Conservation (phyloP, 108 stramenopile species). For the Stephanodiscus minutulus region DNA sequence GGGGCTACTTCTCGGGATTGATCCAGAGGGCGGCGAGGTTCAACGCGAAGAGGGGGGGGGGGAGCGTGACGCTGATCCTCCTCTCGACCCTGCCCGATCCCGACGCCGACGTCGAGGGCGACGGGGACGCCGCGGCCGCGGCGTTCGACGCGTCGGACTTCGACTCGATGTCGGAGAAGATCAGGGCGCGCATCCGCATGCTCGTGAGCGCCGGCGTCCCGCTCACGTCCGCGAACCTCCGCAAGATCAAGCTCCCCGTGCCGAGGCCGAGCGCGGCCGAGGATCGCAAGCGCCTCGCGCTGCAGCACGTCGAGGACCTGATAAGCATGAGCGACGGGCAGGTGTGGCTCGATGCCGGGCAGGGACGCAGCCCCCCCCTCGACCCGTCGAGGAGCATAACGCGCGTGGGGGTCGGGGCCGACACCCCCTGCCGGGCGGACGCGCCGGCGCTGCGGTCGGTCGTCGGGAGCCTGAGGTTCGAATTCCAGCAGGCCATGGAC, state of each 20-base stretch:
- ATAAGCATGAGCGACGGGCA: slow-evolving; percentile 94
- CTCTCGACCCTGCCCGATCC: slow-evolving; percentile 60
- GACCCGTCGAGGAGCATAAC: slow-evolving; percentile 86
- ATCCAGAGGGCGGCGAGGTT: slow-evolving; percentile 87
- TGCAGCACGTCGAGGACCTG: slow-evolving; percentile 87
- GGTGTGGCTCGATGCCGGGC: slow-evolving; percentile 70
- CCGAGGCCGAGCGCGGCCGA: slow-evolving; percentile 63
- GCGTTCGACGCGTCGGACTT: slow-evolving; percentile 75
- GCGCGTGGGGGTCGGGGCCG: slow-evolving; percentile 86
- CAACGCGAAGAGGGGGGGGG: slow-evolving; percentile 74
- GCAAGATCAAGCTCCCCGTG: slow-evolving; percentile 83
- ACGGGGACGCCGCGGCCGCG: slow-evolving; percentile 3
- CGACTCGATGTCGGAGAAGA: slow-evolving; percentile 60
- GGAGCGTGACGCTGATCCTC: slow-evolving; percentile 78
- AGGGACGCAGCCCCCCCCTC: slow-evolving; percentile 72
- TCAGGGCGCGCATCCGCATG: slow-evolving; percentile 64
- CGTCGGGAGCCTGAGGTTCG: slow-evolving; percentile 78
- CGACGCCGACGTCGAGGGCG: slow-evolving; percentile 32
- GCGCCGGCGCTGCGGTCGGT: slow-evolving; percentile 82
- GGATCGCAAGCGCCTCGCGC: slow-evolving; percentile 65
- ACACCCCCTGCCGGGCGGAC: slow-evolving; percentile 86
- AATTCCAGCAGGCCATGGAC: slow-evolving; percentile 77
- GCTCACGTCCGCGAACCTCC: slow-evolving; percentile 74
- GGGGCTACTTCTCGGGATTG: slow-evolving; percentile 83
- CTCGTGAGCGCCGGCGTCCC: slow-evolving; percentile 75